Conservation (phyloP, 2,329 filamentous ascomycete genomes). For the Fusarium beomiforme region DNA sequence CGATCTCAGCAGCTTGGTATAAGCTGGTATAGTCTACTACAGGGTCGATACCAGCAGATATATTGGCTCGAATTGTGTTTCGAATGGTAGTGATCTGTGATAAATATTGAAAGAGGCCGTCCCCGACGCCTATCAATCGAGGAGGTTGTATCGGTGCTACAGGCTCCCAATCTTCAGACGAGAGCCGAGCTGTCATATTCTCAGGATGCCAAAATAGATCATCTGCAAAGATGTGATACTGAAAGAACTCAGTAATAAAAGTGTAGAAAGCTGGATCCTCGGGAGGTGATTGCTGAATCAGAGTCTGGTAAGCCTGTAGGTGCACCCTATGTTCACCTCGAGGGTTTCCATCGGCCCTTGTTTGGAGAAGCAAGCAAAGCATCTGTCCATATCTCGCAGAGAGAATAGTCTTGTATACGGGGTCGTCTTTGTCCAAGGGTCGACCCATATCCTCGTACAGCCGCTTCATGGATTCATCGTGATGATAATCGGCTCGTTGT, state of each 20-base stretch:
- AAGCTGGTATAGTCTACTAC: slow-evolving; percentile 78
- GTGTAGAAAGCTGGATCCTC: slow-evolving; percentile 71
- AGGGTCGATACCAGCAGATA: slow-evolving; percentile 69
- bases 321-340: slow-evolving; percentile 81
- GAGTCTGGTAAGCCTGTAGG: slow-evolving; percentile 76
- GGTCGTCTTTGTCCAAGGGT: slow-evolving; percentile 54
- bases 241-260: slow-evolving; percentile 81
- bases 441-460: slow-evolving; percentile 59
- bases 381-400: slow-evolving; percentile 71
- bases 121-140: slow-evolving; percentile 80
- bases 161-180: slow-evolving; percentile 57
- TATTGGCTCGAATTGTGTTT: slow-evolving; percentile 76
- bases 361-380: slow-evolving; percentile 68
- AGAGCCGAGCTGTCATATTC: slow-evolving; percentile 49
- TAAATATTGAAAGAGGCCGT: slow-evolving; percentile 82
- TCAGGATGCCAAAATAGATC: slow-evolving; percentile 65
- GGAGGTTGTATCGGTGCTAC: slow-evolving; percentile 56
- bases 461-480: slow-evolving; percentile 63
- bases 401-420: slow-evolving; percentile 58
- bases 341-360: slow-evolving; percentile 64
- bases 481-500: slow-evolving; percentile 64
- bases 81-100: slow-evolving; percentile 82
- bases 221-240: slow-evolving; percentile 80
- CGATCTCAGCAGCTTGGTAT: slow-evolving; percentile 78
- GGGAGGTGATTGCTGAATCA: slow-evolving; percentile 72